phyloP scores from a whole-genome alignment of 306 rosid genomes.

The Elaeagnus macrophylla region DNA sequence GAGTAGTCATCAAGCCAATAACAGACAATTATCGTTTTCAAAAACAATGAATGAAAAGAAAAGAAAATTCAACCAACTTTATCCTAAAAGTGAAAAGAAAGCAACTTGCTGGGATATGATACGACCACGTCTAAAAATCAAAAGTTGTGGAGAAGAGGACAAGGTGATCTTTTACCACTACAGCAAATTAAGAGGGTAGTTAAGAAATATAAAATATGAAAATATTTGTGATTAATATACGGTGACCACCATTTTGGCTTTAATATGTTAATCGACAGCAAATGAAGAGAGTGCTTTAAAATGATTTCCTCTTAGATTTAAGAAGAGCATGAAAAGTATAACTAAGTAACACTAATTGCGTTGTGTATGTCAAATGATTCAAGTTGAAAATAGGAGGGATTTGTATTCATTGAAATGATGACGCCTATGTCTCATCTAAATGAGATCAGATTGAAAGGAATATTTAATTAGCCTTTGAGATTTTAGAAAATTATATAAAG shows the following conservation, averaged over 20 bases:
- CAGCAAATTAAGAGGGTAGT: too few species aligned
- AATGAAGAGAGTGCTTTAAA: slow-evolving; percentile 24
- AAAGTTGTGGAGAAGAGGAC: slow-evolving; percentile 25
- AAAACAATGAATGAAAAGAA: slow-evolving; percentile 26
- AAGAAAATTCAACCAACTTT: slow-evolving; percentile 10
- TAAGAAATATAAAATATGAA: too few species aligned
- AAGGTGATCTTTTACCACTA: neutral
- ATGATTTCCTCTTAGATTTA: slow-evolving; percentile 38
- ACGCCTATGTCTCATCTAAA: slow-evolving; percentile 10
- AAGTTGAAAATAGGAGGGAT: slow-evolving; percentile 3
- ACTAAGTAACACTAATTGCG: slow-evolving; percentile 21
- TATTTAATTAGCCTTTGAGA: neutral
- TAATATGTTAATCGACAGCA: slow-evolving; percentile 5
- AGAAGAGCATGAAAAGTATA: slow-evolving; percentile 13
- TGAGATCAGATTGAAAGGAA: slow-evolving; percentile 9
- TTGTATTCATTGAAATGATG: neutral
- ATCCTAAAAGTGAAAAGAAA: slow-evolving; percentile 36
- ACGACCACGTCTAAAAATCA: neutral
- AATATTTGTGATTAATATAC: too few species aligned
- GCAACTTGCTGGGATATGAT: slow-evolving; percentile 21
- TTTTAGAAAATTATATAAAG: neutral
- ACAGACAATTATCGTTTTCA: slow-evolving; percentile 24
- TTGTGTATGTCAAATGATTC: slow-evolving; percentile 13
- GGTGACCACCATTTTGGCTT: slow-evolving; percentile 26
- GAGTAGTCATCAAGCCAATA: slow-evolving; percentile 7